phyloP scores from a whole-genome alignment of 345 rosid genomes.

The Ricinus communis region DNA sequence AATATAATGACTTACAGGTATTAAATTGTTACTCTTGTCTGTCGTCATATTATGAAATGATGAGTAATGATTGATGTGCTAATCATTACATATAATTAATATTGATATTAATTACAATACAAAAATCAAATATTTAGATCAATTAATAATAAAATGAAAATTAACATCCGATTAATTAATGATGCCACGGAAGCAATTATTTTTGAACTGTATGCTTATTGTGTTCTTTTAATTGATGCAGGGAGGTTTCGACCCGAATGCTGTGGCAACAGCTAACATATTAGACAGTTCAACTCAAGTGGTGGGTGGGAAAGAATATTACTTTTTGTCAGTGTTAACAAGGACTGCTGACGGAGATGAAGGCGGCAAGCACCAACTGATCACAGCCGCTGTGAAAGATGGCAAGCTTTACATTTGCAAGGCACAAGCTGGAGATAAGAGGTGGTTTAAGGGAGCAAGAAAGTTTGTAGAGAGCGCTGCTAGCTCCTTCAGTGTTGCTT shows the following conservation, averaged over 20 bases:
- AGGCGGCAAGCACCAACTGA: constrained; percentile 88
- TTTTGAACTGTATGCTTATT: no score
- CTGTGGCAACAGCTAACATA: constrained; percentile 83
- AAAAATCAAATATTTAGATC: no score
- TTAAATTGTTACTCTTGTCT: no score
- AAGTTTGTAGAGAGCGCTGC: constrained; percentile 69
- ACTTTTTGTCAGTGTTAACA: constrained; percentile 65
- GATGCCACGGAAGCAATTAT: no score
- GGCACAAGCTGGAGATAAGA: constrained; percentile 97
- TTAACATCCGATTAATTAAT: no score
- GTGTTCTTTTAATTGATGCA: no score
- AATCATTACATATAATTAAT: no score
- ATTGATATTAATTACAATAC: no score
- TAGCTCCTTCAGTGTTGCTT: constrained; percentile 78
- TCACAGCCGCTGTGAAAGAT: constrained; percentile 64
- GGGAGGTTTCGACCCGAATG: constrained; percentile 80
- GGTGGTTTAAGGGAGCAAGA: constrained; percentile 95
- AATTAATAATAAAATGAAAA: no score
- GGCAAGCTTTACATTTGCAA: constrained; percentile 89
- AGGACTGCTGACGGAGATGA: constrained; percentile 99
- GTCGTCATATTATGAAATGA: no score
- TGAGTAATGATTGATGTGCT: no score
- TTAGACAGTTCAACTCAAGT: constrained; percentile 49
- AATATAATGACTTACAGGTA: no score
- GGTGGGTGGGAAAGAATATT: constrained; percentile 54